Percentiles rank a stretch among this genome's conserved stretches.
phyloP scores from a whole-genome alignment of 2,329 filamentous ascomycete species.

The Pseudogymnoascus sp. region DNA sequence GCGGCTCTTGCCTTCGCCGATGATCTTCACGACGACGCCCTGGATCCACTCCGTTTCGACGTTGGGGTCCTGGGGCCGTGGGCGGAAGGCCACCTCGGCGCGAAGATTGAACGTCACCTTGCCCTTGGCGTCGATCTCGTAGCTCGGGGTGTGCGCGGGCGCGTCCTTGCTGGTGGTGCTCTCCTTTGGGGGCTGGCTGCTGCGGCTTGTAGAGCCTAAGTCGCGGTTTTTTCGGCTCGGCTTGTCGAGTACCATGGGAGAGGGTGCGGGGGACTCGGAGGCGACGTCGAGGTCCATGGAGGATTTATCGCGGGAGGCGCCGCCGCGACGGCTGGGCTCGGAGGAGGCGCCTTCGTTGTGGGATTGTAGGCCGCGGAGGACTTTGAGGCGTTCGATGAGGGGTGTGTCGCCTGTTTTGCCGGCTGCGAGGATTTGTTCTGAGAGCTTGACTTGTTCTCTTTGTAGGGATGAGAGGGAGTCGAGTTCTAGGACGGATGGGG shows the following conservation, averaged over 20 bases:
- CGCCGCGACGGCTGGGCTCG: slow-evolving; percentile 17
- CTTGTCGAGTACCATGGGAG: slow-evolving; percentile 25
- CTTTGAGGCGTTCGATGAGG: slow-evolving; percentile 13
- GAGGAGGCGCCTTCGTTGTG: slow-evolving; percentile 23
- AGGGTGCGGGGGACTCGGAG: slow-evolving; percentile 29
- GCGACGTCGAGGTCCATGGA: slow-evolving; percentile 28
- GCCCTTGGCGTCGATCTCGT: slow-evolving; percentile 25
- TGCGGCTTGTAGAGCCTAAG: slow-evolving; percentile 23
- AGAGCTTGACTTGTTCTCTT: slow-evolving; percentile 28
- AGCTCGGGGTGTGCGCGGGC: not conserved
- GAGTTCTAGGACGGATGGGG: slow-evolving; percentile 22
- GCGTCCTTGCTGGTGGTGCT: slow-evolving; percentile 12
- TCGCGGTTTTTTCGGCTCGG: slow-evolving; percentile 22
- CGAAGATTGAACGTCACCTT: slow-evolving; percentile 55
- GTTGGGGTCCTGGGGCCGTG: slow-evolving; percentile 23
- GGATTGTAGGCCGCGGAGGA: slow-evolving; percentile 21
- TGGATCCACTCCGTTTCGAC: slow-evolving; percentile 63
- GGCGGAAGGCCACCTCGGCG: slow-evolving; percentile 57
- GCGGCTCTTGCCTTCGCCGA: slow-evolving; percentile 69
- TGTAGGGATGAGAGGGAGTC: slow-evolving; percentile 24
- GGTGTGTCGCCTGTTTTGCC: slow-evolving; percentile 17
- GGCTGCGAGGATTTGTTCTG: slow-evolving; percentile 22
- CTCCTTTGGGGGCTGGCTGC: slow-evolving; percentile 25
- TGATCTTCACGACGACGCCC: slow-evolving; percentile 68
- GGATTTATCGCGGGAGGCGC: slow-evolving; percentile 22